phyloP scores from a whole-genome alignment of 192 early-diverging fungal genomes.

The Backusella mclennaniae region DNA sequence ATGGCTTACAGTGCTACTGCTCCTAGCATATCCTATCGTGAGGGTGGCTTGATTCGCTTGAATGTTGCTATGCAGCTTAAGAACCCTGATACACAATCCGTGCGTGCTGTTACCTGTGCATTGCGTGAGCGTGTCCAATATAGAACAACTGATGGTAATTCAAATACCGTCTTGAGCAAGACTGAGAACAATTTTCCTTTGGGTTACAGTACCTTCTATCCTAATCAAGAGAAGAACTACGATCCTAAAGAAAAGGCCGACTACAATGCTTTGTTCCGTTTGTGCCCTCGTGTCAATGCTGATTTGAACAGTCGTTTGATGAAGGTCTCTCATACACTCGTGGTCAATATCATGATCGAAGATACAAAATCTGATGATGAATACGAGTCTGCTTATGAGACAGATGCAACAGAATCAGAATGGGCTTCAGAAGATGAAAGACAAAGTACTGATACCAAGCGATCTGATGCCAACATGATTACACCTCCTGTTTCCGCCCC shows the following conservation, averaged over 20 bases:
- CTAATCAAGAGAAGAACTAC: constrained; percentile 13
- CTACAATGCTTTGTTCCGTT: constrained; percentile 33
- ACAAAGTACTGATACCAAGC: not conserved
- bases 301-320: constrained; percentile 27
- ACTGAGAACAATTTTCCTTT: constrained; percentile 34
- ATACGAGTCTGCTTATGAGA: constrained; percentile 1
- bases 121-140: constrained; percentile 36
- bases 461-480: not conserved
- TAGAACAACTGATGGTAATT: constrained; percentile 29
- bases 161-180: constrained; percentile 11
- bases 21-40: constrained; percentile 34
- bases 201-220: constrained; percentile 31
- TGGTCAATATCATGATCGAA: constrained; percentile 29
- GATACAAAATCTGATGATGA: not conserved
- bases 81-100: constrained; percentile 10
- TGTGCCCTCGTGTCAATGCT: constrained; percentile 34
- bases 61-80: constrained; percentile 24
- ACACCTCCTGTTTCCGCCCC: constrained; percentile 13
- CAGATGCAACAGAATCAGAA: constrained; percentile 13
- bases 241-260: constrained; percentile 24
- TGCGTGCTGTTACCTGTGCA: constrained; percentile 32
- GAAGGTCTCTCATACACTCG: constrained; percentile 26
- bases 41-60: constrained; percentile 39
- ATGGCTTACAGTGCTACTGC: constrained; percentile 31
- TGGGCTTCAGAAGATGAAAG: constrained; percentile 6